Percentiles rank a stretch among this genome's conserved stretches.
These are phyloP conservation scores for Lentinula guzmanii DNA, from an alignment of 768 basidiomycete species.

Conservation along the genomic window DNA sequence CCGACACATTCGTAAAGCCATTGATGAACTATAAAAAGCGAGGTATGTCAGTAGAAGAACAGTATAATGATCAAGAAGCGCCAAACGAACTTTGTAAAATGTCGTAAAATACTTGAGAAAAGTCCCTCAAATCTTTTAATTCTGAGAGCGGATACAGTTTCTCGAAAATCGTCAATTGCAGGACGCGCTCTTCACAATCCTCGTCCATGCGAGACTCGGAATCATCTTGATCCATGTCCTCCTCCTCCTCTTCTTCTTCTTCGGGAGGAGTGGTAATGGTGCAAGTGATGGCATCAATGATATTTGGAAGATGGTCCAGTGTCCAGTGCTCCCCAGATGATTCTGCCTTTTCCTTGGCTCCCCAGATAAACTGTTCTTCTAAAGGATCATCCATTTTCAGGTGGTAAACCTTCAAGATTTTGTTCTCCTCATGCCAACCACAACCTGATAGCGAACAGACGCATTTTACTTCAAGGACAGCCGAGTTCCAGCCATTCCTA, in stretches of 20 bases:
- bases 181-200: slow-evolving; percentile 12
- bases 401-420: not conserved
- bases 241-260: too few species aligned
- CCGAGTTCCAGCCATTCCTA: not conserved
- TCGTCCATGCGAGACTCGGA: too few species aligned
- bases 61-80: not conserved
- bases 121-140: not conserved
- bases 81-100: not conserved
- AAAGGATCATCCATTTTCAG: too few species aligned
- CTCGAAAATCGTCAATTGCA: not conserved
- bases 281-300: not conserved
- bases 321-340: not conserved
- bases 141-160: not conserved
- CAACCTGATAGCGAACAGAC: not conserved
- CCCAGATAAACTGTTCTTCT: not conserved
- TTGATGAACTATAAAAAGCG: slow-evolving; percentile 2
- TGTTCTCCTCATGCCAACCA: not conserved
- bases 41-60: not conserved
- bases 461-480: not conserved
- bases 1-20: slow-evolving; percentile 5
- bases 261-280: too few species aligned
- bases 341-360: not conserved
- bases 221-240: too few species aligned
- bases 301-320: not conserved
- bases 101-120: not conserved